These are phyloP conservation scores for Amphibolis antarctica DNA, from an alignment of 106 monocot genomes.

Conservation along the genomic window DNA sequence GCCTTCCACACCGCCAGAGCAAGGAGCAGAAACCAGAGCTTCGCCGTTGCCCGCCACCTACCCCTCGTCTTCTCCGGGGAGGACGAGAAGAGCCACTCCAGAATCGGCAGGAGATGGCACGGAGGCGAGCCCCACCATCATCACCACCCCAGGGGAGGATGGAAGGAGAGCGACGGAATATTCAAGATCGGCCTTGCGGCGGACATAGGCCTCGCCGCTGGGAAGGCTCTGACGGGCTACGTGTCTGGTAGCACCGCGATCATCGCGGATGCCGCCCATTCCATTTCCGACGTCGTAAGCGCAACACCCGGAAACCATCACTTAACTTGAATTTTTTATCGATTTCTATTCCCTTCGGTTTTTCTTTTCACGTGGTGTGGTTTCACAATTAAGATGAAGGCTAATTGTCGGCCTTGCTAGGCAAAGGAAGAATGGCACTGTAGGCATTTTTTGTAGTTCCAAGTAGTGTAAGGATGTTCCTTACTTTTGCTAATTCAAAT, in stretches of 20 bases:
- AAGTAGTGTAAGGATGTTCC: neutral
- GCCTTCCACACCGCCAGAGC: conserved; percentile 1
- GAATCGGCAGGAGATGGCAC: conserved; percentile 21
- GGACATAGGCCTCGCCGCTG: conserved; percentile 16
- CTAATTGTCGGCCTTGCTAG: too few species aligned
- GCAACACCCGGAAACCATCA: neutral
- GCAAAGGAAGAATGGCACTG: too few species aligned
- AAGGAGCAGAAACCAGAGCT: neutral
- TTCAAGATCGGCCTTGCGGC: conserved; percentile 29
- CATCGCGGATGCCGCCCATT: conserved; percentile 23
- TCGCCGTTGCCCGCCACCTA: neutral
- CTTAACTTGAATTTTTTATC: neutral
- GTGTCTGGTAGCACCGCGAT: conserved; percentile 20
- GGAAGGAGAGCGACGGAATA: conserved; percentile 12
- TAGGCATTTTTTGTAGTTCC: too few species aligned
- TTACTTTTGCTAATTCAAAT: neutral
- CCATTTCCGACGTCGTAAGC: conserved; percentile 23
- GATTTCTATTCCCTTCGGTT: neutral
- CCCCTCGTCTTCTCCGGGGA: neutral
- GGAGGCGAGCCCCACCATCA: conserved; percentile 9
- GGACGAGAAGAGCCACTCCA: neutral
- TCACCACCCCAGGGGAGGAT: neutral
- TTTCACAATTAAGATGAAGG: too few species aligned
- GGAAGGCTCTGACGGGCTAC: conserved; percentile 15
- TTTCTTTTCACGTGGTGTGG: neutral